Percentiles rank a stretch among this genome's conserved stretches.
phyloP scores from a whole-genome alignment of 2,329 filamentous ascomycete genomes.

The Cordyceps militaris region DNA sequence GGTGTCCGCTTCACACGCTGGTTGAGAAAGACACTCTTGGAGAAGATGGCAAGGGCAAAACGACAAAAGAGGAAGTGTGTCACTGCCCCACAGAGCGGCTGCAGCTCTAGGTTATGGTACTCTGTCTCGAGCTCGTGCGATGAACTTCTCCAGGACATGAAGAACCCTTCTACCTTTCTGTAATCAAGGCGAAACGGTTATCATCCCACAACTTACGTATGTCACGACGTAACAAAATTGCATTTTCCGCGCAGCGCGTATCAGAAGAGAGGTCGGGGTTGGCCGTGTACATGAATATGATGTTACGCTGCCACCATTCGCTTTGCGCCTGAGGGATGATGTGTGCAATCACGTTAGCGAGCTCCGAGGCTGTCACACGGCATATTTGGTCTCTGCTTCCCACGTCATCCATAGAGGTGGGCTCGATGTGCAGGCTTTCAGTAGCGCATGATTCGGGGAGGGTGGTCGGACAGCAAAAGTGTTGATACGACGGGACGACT shows the following conservation, averaged over 20 bases:
- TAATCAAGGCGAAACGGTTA: constrained; percentile 9
- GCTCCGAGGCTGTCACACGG: constrained; percentile 7
- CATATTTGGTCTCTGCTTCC: constrained; percentile 8
- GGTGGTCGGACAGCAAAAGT: neutral
- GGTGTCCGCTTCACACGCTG: neutral
- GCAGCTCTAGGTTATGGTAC: constrained; percentile 12
- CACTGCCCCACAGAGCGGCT: constrained; percentile 8
- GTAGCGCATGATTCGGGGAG: neutral
- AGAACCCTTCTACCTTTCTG: neutral
- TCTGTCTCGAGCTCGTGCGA: constrained; percentile 11
- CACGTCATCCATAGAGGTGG: constrained; percentile 6
- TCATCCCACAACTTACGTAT: constrained; percentile 11
- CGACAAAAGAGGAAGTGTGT: constrained; percentile 10
- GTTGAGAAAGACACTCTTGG: constrained; percentile 12
- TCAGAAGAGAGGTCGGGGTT: constrained; percentile 11
- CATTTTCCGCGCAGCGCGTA: constrained; percentile 9
- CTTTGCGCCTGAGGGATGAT: constrained; percentile 12
- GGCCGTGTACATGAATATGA: constrained; percentile 9
- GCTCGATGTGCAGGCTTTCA: neutral
- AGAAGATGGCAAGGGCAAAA: constrained; percentile 13
- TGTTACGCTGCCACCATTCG: constrained; percentile 13
- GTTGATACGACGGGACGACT: neutral
- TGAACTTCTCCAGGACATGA: constrained; percentile 9
- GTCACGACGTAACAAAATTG: constrained; percentile 10
- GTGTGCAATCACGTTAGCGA: constrained; percentile 10